Evolutionary conservation across 2,329 filamentous ascomycete species (phyloP).

Genomic region (Ilyonectria robusta): DNA sequence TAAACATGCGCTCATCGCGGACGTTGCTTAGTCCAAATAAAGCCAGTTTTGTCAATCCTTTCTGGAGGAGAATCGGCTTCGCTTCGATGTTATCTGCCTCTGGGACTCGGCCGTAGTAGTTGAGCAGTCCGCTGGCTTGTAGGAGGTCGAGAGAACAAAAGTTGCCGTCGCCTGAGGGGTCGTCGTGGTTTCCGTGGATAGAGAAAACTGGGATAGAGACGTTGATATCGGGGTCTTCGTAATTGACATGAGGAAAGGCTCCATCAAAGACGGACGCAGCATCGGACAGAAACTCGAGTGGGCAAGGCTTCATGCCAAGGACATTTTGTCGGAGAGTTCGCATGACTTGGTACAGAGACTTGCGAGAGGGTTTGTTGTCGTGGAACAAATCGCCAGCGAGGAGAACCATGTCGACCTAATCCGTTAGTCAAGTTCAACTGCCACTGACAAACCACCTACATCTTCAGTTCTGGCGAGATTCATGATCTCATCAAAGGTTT

Average conservation of each 20-base stretch:
- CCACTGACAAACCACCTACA: slow-evolving; percentile 58
- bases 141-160: slow-evolving; percentile 92
- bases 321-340: slow-evolving; percentile 93
- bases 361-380: slow-evolving; percentile 96
- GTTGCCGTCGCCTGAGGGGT: slow-evolving; percentile 96
- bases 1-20: slow-evolving; percentile 92
- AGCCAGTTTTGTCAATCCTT: slow-evolving; percentile 92
- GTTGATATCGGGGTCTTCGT: slow-evolving; percentile 97
- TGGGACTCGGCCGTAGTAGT: slow-evolving; percentile 94
- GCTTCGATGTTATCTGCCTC: slow-evolving; percentile 96
- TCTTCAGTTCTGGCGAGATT: slow-evolving; percentile 87
- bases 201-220: slow-evolving; percentile 97
- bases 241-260: slow-evolving; percentile 95
- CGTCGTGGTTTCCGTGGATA: slow-evolving; percentile 98
- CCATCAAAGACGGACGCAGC: slow-evolving; percentile 91
- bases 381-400: slow-evolving; percentile 97
- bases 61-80: slow-evolving; percentile 93
- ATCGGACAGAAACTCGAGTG: slow-evolving; percentile 94
- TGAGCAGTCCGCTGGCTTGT: slow-evolving; percentile 91
- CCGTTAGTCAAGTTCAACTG: neutral
- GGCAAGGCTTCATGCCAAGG: slow-evolving; percentile 93
- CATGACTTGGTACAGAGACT: slow-evolving; percentile 98
- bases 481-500: slow-evolving; percentile 96
- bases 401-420: slow-evolving; percentile 91
- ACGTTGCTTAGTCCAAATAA: slow-evolving; percentile 97